Base-by-base conservation (phyloP, 2,329 filamentous ascomycete genomes). In the Monilinia vaccinii-corymbosi region DNA sequence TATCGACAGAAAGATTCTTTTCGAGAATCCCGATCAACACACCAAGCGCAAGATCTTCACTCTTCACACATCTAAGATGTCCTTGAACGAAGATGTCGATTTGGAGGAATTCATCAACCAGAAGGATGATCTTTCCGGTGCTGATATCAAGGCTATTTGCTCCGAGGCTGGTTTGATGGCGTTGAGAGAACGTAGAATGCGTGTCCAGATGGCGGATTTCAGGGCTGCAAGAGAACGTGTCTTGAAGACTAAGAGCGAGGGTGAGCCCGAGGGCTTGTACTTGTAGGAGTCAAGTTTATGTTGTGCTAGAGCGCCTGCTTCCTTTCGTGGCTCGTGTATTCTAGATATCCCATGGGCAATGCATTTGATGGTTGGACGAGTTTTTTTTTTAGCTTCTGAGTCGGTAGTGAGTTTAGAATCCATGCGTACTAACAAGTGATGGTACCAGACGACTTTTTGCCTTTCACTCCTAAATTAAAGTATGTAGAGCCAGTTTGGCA, bases 201-300 rank as follows among this genome's bases (percentile, higher is more conserved):
- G 93, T 60, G 94, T 99, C 61, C 93, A 97, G 76, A 99, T 99
- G 94, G 90, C 92, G 9, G 94, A 99, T 76, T 99, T 99, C 81
- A 81, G 94, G 60, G 82, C 91, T 60, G 94, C 94, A 28, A 84
- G 93, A 69, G 94, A 99, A 77, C 86, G 91, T 66, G 95, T 99
- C 64, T 81, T 99, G 75, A 95, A 96, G 79, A 99, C 95, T 53
- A 99, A 99, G 86, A 94, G 88, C 71, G 94, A 99, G 79, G 93
- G 93, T 68, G 95, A 97, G 77, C 94, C 95, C 0, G 94, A 99
- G 78, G 94, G 94, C 68, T 78, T 99, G 83, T 99, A 99, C 79
- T 85, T 99, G 88, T 99, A 44, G 40, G 21, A 97, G 62, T 45
- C 25, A 38, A 25, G 23, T 45, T 48, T 44, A 36, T 31, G 36